A percentile compares a stretch with the other conserved stretches of the same genome.
Conservation (phyloP, 2,329 filamentous ascomycete genomes). For the Aspergillus clavatus region DNA sequence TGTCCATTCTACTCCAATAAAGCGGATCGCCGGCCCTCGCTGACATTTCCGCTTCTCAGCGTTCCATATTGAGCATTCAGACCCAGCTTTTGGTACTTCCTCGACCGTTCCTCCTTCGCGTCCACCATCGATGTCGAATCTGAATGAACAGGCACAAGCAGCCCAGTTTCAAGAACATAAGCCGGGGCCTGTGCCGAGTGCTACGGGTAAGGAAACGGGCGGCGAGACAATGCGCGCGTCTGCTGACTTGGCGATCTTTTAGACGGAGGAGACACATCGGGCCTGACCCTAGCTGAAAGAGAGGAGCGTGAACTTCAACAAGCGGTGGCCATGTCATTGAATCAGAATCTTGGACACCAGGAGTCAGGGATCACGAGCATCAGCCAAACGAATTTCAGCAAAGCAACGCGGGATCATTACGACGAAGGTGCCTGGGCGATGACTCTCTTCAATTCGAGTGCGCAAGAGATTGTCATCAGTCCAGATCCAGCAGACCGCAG, state of each 20-base stretch:
- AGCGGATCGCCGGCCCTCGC: slow-evolving; percentile 1
- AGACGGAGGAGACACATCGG: slow-evolving; percentile 19
- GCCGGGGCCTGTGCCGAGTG: slow-evolving; percentile 25
- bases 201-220: slow-evolving; percentile 22
- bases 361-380: slow-evolving; percentile 50
- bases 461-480: slow-evolving; percentile 52
- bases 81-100: slow-evolving; percentile 31
- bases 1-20: slow-evolving; percentile 2
- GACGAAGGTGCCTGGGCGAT: slow-evolving; percentile 54
- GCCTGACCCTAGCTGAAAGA: slow-evolving; percentile 38
- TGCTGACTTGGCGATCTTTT: slow-evolving; percentile 14
- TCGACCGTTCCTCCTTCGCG: slow-evolving; percentile 41
- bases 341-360: slow-evolving; percentile 44
- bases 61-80: slow-evolving; percentile 36
- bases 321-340: slow-evolving; percentile 45
- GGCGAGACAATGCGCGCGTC: not conserved
- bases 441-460: slow-evolving; percentile 45
- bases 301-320: slow-evolving; percentile 44
- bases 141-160: slow-evolving; percentile 21
- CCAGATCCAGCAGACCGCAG: slow-evolving; percentile 48
- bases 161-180: slow-evolving; percentile 20
- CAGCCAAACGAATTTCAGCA: slow-evolving; percentile 47
- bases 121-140: slow-evolving; percentile 43
- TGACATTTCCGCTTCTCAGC: slow-evolving; percentile 20
- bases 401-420: slow-evolving; percentile 52